A percentile compares a stretch with the other conserved stretches of the same genome.
Conservation (phyloP, 768 basidiomycete genomes). For the Boletus bicolor region DNA sequence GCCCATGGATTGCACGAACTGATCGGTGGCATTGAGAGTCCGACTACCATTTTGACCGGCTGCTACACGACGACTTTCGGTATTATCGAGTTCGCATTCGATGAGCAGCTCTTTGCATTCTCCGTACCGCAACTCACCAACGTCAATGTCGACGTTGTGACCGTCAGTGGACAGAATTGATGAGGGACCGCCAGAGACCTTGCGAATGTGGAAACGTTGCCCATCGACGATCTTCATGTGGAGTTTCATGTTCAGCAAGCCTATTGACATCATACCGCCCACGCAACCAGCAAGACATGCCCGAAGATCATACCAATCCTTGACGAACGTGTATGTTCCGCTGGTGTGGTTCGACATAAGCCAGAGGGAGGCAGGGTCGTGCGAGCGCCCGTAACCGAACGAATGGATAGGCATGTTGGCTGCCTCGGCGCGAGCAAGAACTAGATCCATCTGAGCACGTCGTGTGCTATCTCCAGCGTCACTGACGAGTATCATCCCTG, state of each 20-base stretch:
- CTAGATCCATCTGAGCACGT: slow-evolving; percentile 96
- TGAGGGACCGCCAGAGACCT: slow-evolving; percentile 86
- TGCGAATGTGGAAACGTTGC: slow-evolving; percentile 88
- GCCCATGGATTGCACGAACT: slow-evolving; percentile 84
- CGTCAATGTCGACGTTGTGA: slow-evolving; percentile 90
- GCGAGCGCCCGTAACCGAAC: slow-evolving; percentile 94
- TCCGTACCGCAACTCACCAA: slow-evolving; percentile 93
- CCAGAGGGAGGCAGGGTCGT: slow-evolving; percentile 98
- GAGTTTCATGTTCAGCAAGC: slow-evolving; percentile 87
- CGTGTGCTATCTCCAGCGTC: slow-evolving; percentile 91
- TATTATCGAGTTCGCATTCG: slow-evolving; percentile 84
- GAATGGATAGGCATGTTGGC: slow-evolving; percentile 97
- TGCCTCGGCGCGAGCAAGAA: slow-evolving; percentile 94
- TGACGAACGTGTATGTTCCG: slow-evolving; percentile 97
- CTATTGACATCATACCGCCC: slow-evolving; percentile 96
- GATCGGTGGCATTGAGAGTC: slow-evolving; percentile 78
- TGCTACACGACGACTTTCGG: slow-evolving; percentile 38
- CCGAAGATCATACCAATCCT: slow-evolving; percentile 95
- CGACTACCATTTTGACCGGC: slow-evolving; percentile 14
- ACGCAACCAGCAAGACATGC: slow-evolving; percentile 91
- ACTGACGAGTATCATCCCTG: slow-evolving; percentile 90
- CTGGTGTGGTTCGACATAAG: slow-evolving; percentile 97
- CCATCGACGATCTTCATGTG: slow-evolving; percentile 92
- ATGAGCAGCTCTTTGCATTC: slow-evolving; percentile 97
- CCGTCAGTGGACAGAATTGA: slow-evolving; percentile 90